Evolutionary conservation across 1,284 basidiomycete genomes (phyloP).

Genomic region (Malassezia sympodialis): DNA sequence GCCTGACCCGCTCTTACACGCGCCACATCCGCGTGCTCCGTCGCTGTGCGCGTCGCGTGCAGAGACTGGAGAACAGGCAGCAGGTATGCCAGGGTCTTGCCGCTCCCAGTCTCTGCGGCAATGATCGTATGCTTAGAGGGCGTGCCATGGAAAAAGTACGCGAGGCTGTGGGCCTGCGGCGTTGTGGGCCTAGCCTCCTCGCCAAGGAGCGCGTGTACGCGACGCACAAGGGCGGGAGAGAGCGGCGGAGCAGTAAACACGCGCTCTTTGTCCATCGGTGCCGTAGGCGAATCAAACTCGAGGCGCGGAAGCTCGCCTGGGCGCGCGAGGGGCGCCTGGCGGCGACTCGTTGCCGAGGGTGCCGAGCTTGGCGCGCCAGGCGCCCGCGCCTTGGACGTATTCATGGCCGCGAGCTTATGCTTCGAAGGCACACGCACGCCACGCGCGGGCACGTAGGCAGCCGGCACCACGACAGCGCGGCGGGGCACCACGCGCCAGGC

Average conservation of each 20-base stretch:
- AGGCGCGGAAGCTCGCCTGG: slow-evolving; percentile 13
- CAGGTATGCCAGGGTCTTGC: slow-evolving; percentile 89
- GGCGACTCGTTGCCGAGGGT: not conserved
- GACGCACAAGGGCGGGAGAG: slow-evolving; percentile 8
- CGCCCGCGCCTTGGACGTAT: not conserved
- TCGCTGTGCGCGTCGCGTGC: slow-evolving; percentile 52
- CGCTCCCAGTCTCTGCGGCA: slow-evolving; percentile 94
- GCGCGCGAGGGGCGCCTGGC: not conserved
- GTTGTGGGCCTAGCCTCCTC: slow-evolving; percentile 9
- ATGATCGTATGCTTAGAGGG: slow-evolving; percentile 68
- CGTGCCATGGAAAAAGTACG: slow-evolving; percentile 11
- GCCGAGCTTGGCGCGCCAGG: not conserved
- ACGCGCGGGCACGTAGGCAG: not conserved
- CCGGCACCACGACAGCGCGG: not conserved
- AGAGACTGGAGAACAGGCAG: slow-evolving; percentile 94
- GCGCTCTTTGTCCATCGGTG: not conserved
- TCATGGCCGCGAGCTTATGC: not conserved
- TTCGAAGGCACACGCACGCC: not conserved
- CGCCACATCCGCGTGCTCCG: slow-evolving; percentile 10
- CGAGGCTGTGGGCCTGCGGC: slow-evolving; percentile 15
- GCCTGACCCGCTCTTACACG: not conserved
- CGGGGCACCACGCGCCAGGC: not conserved
- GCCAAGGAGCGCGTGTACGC: slow-evolving; percentile 15
- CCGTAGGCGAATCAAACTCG: not conserved
- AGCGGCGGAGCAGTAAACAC: slow-evolving; percentile 9